These are phyloP conservation scores for Protomyces arabidopsidicola DNA, from an alignment of 1,139 yeast genomes.

Conservation along the genomic window DNA sequence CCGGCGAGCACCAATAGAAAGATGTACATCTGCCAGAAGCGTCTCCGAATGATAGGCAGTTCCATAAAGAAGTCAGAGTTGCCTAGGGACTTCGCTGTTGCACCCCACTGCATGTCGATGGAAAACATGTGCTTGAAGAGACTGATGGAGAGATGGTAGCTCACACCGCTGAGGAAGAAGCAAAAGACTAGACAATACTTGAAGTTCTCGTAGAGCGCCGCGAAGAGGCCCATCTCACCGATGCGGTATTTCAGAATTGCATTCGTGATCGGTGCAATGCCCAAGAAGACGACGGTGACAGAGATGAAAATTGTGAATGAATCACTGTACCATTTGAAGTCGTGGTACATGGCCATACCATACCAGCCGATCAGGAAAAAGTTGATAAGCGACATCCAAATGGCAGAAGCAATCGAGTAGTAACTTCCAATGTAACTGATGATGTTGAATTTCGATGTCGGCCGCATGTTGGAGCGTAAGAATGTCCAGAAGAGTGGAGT, in stretches of 20 bases:
- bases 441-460: slow-evolving; percentile 28
- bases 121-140: slow-evolving; percentile 28
- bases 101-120: slow-evolving; percentile 31
- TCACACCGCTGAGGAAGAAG: slow-evolving; percentile 28
- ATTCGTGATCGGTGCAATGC: slow-evolving; percentile 28
- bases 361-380: slow-evolving; percentile 29
- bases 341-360: slow-evolving; percentile 15
- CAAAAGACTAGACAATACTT: slow-evolving; percentile 20
- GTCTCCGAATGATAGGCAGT: slow-evolving; percentile 27
- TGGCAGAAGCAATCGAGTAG: slow-evolving; percentile 28
- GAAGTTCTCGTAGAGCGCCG: slow-evolving; percentile 1
- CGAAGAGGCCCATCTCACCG: slow-evolving; percentile 8
- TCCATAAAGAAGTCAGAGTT: slow-evolving; percentile 30
- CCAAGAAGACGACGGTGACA: slow-evolving; percentile 27
- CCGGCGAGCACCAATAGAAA: background rate
- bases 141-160: slow-evolving; percentile 29
- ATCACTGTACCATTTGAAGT: slow-evolving; percentile 22
- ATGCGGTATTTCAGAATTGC: slow-evolving; percentile 29
- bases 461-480: slow-evolving; percentile 23
- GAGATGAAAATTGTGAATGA: slow-evolving; percentile 29
- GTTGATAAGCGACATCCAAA: slow-evolving; percentile 27
- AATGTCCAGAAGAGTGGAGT: slow-evolving; percentile 31
- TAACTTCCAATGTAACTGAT: slow-evolving; percentile 30
- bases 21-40: slow-evolving; percentile 9
- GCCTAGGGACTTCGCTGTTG: slow-evolving; percentile 31